Conservation (phyloP, 495 filamentous ascomycete genomes). For the Paragyromitra xinjiangensis region DNA sequence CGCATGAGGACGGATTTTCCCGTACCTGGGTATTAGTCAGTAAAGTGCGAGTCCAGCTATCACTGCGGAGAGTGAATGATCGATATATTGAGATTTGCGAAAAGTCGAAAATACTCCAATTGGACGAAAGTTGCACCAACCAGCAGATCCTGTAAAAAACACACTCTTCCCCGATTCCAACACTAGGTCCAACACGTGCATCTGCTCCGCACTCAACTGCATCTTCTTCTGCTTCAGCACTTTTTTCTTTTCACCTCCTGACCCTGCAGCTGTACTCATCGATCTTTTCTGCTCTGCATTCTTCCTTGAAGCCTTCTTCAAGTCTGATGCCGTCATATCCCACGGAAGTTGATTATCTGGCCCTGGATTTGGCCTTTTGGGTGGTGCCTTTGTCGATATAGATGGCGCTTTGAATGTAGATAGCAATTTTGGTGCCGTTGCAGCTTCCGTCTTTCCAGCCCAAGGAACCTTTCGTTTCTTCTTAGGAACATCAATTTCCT, state of each 20-base stretch:
- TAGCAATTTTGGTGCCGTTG: neutral
- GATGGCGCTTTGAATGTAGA: neutral
- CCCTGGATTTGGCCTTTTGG: slow-evolving; percentile 53
- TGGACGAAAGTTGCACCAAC: slow-evolving; percentile 58
- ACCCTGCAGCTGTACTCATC: slow-evolving; percentile 17
- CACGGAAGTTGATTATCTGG: slow-evolving; percentile 66
- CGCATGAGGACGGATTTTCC: slow-evolving; percentile 96
- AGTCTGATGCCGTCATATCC: slow-evolving; percentile 81
- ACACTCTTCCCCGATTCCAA: slow-evolving; percentile 80
- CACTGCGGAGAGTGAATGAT: neutral
- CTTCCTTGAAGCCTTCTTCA: slow-evolving; percentile 76
- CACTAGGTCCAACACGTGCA: slow-evolving; percentile 81
- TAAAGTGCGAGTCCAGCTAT: neutral
- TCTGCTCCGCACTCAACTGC: slow-evolving; percentile 82
- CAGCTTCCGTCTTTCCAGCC: slow-evolving; percentile 57
- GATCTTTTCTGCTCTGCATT: slow-evolving; percentile 68
- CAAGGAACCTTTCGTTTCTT: slow-evolving; percentile 59
- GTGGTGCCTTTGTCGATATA: slow-evolving; percentile 20
- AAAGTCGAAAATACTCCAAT: neutral
- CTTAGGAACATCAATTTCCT: slow-evolving; percentile 30
- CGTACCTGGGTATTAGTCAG: slow-evolving; percentile 62
- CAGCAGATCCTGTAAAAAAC: slow-evolving; percentile 97
- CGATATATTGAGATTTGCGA: neutral
- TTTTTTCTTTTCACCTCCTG: slow-evolving; percentile 62
- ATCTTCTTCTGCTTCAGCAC: slow-evolving; percentile 58